phyloP scores from a whole-genome alignment of 2,329 filamentous ascomycete genomes.

The Dryadomyces quercus-mongolicae region DNA sequence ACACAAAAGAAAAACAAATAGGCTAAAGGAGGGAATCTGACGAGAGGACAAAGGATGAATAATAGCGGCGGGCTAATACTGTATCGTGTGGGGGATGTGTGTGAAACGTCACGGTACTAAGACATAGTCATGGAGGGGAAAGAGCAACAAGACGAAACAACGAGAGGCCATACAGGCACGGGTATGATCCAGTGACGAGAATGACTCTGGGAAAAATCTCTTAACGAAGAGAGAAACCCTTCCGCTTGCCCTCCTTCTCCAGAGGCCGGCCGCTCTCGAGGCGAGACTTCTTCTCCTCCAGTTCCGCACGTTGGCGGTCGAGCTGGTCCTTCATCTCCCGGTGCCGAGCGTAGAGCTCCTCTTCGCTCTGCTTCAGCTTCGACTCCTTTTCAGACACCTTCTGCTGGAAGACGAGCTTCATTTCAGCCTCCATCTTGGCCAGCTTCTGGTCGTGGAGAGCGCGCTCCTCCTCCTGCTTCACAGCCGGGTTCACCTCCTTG shows the following conservation, averaged over 20 bases:
- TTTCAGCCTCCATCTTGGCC: slow-evolving; percentile 99
- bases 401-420: slow-evolving; percentile 99
- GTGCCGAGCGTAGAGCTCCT: slow-evolving; percentile 95
- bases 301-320: slow-evolving; percentile 83
- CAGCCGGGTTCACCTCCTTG: slow-evolving; percentile 99
- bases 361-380: slow-evolving; percentile 98
- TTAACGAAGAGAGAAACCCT: slow-evolving; percentile 98
- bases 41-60: slow-evolving; percentile 29
- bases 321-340: slow-evolving; percentile 99
- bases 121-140: slow-evolving; percentile 34
- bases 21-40: slow-evolving; percentile 27
- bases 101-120: slow-evolving; percentile 43
- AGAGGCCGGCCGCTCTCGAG: slow-evolving; percentile 90
- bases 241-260: slow-evolving; percentile 97
- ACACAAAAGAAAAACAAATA: slow-evolving; percentile 21
- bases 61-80: slow-evolving; percentile 44
- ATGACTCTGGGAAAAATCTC: slow-evolving; percentile 5
- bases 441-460: slow-evolving; percentile 98
- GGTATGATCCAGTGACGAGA: background rate
- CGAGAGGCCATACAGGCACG: background rate
- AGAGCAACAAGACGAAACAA: slow-evolving; percentile 14
- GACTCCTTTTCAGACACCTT: slow-evolving; percentile 99
- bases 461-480: slow-evolving; percentile 99
- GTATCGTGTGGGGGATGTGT: slow-evolving; percentile 21
- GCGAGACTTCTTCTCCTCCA: slow-evolving; percentile 96